Evolutionary conservation across 139 green algal genomes (phyloP).

Genomic region (Tetradesmus lagerheimii): DNA sequence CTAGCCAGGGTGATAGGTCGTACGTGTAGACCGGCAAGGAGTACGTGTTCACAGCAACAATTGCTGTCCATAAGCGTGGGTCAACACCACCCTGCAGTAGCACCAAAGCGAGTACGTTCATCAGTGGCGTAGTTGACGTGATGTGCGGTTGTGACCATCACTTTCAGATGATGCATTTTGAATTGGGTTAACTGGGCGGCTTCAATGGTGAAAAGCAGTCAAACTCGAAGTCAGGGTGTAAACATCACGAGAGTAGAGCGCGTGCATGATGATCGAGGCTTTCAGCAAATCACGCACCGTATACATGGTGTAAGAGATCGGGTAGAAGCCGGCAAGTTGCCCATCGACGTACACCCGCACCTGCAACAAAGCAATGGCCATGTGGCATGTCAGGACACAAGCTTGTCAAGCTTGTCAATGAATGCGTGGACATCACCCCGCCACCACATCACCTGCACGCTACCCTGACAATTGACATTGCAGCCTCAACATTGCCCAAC

Average conservation of each 20-base stretch:
- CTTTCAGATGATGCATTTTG: no score
- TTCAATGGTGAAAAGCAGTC: no score
- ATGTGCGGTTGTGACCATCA: no score
- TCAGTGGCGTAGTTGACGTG: not conserved
- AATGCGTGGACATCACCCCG: no score
- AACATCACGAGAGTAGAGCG: no score
- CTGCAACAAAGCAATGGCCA: not conserved
- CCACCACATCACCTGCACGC: no score
- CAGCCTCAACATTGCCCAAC: no score
- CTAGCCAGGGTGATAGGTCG: slow-evolving; percentile 33
- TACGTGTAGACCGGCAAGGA: slow-evolving; percentile 17
- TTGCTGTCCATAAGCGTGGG: slow-evolving; percentile 29
- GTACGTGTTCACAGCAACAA: not conserved
- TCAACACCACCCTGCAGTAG: slow-evolving; percentile 30
- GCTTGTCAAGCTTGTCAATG: no score
- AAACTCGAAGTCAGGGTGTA: no score
- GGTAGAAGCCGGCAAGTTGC: slow-evolving; percentile 38
- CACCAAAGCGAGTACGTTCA: not conserved
- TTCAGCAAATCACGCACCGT: slow-evolving; percentile 8
- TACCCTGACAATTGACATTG: no score
- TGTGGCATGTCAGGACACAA: no score
- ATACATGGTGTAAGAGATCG: slow-evolving; percentile 50
- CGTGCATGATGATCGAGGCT: not conserved
- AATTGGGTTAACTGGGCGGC: no score
- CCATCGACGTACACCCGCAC: slow-evolving; percentile 37